Evolutionary conservation across 2,329 filamentous ascomycete species (phyloP).

Genomic region (Boeremia exigua): DNA sequence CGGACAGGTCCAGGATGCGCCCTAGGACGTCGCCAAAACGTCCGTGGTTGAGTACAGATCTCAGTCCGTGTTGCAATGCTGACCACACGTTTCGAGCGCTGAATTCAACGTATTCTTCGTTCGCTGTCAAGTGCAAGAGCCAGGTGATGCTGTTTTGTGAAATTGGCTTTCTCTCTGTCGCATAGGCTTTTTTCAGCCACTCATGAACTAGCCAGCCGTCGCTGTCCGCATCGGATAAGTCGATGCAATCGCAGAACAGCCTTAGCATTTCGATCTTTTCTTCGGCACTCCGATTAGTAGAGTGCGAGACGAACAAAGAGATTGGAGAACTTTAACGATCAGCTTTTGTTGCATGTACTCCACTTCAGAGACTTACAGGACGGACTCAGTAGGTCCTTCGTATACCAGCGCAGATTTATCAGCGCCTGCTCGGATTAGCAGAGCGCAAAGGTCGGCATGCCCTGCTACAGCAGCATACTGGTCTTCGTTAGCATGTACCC

Average conservation of each 20-base stretch:
- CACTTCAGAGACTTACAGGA: slow-evolving; percentile 7
- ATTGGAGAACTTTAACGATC: slow-evolving; percentile 8
- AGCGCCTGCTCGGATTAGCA: slow-evolving; percentile 19
- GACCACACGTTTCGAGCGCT: slow-evolving; percentile 16
- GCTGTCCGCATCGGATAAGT: slow-evolving; percentile 11
- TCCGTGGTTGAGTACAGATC: slow-evolving; percentile 15
- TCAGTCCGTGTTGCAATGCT: slow-evolving; percentile 19
- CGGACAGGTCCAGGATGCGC: slow-evolving; percentile 8
- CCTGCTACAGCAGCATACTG: slow-evolving; percentile 22
- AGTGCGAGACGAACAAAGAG: slow-evolving; percentile 17
- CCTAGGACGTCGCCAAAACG: slow-evolving; percentile 2
- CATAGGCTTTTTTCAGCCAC: slow-evolving; percentile 23
- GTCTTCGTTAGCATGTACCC: not conserved
- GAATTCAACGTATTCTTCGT: slow-evolving; percentile 20
- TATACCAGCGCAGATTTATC: slow-evolving; percentile 24
- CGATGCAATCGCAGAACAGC: slow-evolving; percentile 23
- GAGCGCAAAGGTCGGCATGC: slow-evolving; percentile 16
- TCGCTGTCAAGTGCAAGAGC: slow-evolving; percentile 13
- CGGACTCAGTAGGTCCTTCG: slow-evolving; percentile 18
- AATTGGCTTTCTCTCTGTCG: slow-evolving; percentile 17
- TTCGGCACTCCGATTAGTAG: slow-evolving; percentile 7
- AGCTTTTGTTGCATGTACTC: not conserved
- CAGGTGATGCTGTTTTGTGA: slow-evolving; percentile 24
- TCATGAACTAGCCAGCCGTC: slow-evolving; percentile 24
- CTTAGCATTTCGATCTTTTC: slow-evolving; percentile 22